Evolutionary conservation across 2,329 filamentous ascomycete genomes (phyloP).

Genomic region (Arthrobotrys sinensis): DNA sequence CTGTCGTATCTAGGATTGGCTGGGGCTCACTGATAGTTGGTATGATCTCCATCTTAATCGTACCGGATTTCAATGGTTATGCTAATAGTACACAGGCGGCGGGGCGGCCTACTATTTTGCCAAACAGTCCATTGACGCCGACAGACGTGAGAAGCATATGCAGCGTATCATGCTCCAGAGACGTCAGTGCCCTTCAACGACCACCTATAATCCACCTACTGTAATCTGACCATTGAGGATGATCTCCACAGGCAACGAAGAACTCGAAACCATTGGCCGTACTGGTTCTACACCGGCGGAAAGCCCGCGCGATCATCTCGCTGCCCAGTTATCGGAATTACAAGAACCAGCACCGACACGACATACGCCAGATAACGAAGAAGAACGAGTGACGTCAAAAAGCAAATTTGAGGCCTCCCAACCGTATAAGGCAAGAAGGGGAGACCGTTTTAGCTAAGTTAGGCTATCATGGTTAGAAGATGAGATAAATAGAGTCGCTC

Average conservation of each 20-base stretch:
- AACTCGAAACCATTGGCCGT: conserved; percentile 50
- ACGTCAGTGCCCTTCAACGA: conserved; percentile 52
- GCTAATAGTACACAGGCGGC: conserved; percentile 74
- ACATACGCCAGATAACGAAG: conserved; percentile 82
- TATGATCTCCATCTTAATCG: conserved; percentile 69
- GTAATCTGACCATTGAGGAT: conserved; percentile 66
- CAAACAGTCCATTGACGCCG: conserved; percentile 92
- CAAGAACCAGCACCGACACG: conserved; percentile 87
- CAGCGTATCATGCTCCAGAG: conserved; percentile 77
- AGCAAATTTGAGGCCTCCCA: conserved; percentile 88
- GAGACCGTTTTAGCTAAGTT: conserved; percentile 82
- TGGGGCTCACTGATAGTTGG: conserved; percentile 91
- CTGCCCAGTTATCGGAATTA: conserved; percentile 79
- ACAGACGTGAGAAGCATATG: conserved; percentile 81
- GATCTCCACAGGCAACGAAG: conserved; percentile 63
- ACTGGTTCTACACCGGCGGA: conserved; percentile 60
- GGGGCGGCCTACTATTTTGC: conserved; percentile 96
- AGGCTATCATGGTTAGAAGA: background rate
- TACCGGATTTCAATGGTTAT: conserved; percentile 39
- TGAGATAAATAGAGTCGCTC: conserved; percentile 3
- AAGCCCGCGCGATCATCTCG: conserved; percentile 66
- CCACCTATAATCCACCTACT: background rate
- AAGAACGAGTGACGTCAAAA: conserved; percentile 79
- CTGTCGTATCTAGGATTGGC: conserved; percentile 78
- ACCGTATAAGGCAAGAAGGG: conserved; percentile 83